These are phyloP conservation scores for Lasiodiplodia theobromae DNA, from an alignment of 2,329 filamentous ascomycete species.

Conservation along the genomic window DNA sequence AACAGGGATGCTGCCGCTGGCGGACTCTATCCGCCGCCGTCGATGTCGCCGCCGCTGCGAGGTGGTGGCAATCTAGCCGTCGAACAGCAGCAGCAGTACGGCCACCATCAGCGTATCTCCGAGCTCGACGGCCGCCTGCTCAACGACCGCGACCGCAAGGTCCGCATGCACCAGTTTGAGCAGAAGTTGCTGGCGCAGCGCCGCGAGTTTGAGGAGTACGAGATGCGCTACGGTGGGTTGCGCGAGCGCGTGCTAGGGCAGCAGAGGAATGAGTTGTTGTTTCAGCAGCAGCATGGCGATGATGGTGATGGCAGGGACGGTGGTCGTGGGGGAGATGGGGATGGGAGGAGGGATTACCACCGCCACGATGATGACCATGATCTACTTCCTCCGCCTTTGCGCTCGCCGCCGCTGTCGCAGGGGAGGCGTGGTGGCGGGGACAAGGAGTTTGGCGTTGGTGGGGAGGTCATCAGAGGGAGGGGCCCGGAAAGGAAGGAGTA, in stretches of 20 bases:
- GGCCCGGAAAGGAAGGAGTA: not conserved
- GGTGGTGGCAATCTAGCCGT: too few relatives aligned
- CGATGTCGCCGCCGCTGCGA: not conserved
- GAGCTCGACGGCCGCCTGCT: conserved; percentile 22
- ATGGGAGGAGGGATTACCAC: not conserved
- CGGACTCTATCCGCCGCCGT: not conserved
- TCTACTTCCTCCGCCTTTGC: not conserved
- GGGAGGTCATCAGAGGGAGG: not conserved
- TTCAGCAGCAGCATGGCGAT: not conserved
- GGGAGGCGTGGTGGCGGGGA: not conserved
- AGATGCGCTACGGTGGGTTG: not conserved
- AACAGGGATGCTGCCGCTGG: not conserved
- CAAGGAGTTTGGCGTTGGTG: conserved; percentile 1
- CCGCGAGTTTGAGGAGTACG: conserved; percentile 16
- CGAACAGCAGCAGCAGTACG: not conserved
- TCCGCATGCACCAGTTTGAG: conserved; percentile 18
- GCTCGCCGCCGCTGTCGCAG: not conserved
- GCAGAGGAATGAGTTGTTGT: not conserved
- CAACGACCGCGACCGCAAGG: conserved; percentile 24
- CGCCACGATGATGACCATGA: not conserved
- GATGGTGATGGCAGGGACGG: not conserved
- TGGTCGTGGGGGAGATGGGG: not conserved
- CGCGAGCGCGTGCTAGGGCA: not conserved
- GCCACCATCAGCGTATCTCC: not conserved
- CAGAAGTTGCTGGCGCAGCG: conserved; percentile 16